Percentiles rank a stretch among this genome's conserved stretches.
These are phyloP conservation scores for Russula compacta DNA, from an alignment of 768 basidiomycete species.

Conservation along the genomic window DNA sequence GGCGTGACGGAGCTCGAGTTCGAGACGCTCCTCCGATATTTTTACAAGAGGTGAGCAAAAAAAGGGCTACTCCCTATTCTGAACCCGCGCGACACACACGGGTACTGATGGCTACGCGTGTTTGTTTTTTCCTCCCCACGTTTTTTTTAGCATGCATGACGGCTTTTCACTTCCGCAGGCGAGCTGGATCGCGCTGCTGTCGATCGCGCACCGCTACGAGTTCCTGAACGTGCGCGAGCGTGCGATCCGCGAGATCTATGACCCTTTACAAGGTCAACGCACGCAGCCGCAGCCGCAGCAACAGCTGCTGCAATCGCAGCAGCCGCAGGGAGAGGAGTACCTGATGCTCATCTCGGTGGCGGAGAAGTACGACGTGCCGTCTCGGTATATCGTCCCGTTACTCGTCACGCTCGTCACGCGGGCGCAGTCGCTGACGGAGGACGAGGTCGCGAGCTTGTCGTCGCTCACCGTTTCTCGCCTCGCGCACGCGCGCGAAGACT, in stretches of 20 bases:
- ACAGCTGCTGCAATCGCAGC: too few species aligned
- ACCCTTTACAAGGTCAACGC: neutral
- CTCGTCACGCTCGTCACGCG: conserved; percentile 1
- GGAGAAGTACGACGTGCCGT: conserved; percentile 6
- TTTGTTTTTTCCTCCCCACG: neutral
- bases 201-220: conserved; percentile 10
- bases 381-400: neutral
- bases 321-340: neutral
- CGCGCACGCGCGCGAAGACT: conserved; percentile 10
- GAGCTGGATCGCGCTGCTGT: conserved; percentile 10
- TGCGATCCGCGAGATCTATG: conserved; percentile 7
- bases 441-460: neutral
- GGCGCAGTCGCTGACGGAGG: neutral
- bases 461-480: conserved; percentile 8
- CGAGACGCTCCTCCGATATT: conserved; percentile 8
- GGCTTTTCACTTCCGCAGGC: neutral
- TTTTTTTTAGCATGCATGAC: conserved; percentile 5
- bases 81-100: too few species aligned
- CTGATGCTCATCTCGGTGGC: conserved; percentile 1
- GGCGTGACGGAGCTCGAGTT: conserved; percentile 13
- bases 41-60: conserved; percentile 10
- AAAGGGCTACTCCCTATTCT: too few species aligned
- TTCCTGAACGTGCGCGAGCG: conserved; percentile 7
- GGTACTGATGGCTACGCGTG: too few species aligned
- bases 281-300: neutral